A percentile compares a stretch with the other conserved stretches of the same genome.
Evolutionary conservation across 148 eudicot species (phyloP).

Genomic region (Rhododendron griersonianum): DNA sequence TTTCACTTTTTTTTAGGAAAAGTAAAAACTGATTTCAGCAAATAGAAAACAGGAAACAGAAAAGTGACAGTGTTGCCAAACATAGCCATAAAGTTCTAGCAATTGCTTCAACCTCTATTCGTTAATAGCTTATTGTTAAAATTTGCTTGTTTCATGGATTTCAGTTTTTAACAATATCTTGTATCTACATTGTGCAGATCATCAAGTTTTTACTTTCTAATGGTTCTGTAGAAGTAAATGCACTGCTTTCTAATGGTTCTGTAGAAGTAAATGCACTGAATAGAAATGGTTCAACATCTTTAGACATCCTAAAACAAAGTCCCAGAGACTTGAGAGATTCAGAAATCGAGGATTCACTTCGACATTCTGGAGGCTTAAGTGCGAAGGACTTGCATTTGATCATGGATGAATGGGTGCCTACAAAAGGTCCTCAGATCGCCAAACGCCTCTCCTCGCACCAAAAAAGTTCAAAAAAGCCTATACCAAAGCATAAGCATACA

Average conservation of each 20-base stretch:
- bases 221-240: constrained; percentile 16
- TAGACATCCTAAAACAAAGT: constrained; percentile 24
- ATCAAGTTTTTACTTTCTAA: constrained; percentile 16
- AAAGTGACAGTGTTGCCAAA: too few relatives aligned
- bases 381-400: constrained; percentile 20
- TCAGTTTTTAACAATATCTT: neutral
- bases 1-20: too few relatives aligned
- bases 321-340: constrained; percentile 23
- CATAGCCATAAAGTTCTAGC: neutral
- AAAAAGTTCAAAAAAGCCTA: neutral
- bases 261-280: constrained; percentile 23
- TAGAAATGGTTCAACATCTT: constrained; percentile 13
- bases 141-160: neutral
- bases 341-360: constrained; percentile 18
- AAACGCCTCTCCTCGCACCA: constrained; percentile 7
- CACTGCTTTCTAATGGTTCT: neutral
- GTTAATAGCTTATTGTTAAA: neutral
- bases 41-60: too few relatives aligned
- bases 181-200: constrained; percentile 12
- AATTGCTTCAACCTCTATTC: neutral
- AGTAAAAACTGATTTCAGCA: too few relatives aligned
- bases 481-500: constrained; percentile 2
- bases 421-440: constrained; percentile 5
- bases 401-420: constrained; percentile 1
- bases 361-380: constrained; percentile 15